phyloP scores from a whole-genome alignment of 805 yeast species.

The Myxozyma sirexii region DNA sequence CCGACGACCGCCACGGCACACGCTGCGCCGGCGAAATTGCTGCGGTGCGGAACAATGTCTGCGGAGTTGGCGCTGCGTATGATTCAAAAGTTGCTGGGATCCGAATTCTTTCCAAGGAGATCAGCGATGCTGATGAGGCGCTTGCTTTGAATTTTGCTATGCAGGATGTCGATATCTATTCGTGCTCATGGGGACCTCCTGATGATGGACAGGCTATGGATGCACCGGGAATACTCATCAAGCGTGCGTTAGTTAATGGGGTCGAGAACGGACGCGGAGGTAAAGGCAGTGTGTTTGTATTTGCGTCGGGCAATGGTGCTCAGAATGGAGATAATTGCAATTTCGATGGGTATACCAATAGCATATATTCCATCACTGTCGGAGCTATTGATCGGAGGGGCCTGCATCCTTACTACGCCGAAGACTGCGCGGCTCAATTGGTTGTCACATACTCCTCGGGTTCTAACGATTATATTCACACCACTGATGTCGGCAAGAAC shows the following conservation, averaged over 20 bases:
- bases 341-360: constrained; percentile 95
- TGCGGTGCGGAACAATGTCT: constrained; percentile 73
- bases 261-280: constrained; percentile 75
- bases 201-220: constrained; percentile 89
- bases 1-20: constrained; percentile 92
- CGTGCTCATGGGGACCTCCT: constrained; percentile 98
- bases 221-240: constrained; percentile 77
- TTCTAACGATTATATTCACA: constrained; percentile 82
- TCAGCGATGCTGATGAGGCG: constrained; percentile 89
- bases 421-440: constrained; percentile 91
- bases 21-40: constrained; percentile 98
- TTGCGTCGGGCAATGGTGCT: constrained; percentile 96
- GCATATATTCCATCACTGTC: constrained; percentile 91
- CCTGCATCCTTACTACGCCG: constrained; percentile 84
- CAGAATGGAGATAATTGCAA: constrained; percentile 83
- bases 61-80: constrained; percentile 98
- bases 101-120: constrained; percentile 78
- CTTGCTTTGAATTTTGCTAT: constrained; percentile 77
- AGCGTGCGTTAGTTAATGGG: constrained; percentile 82
- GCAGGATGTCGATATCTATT: constrained; percentile 87
- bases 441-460: constrained; percentile 94
- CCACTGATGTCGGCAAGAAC: constrained; percentile 59
- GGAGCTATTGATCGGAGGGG: constrained; percentile 91
- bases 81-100: constrained; percentile 85
- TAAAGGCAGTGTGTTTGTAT: constrained; percentile 87